These are phyloP conservation scores for Colletotrichum costaricense DNA, from an alignment of 2,329 filamentous ascomycete species.

Conservation along the genomic window DNA sequence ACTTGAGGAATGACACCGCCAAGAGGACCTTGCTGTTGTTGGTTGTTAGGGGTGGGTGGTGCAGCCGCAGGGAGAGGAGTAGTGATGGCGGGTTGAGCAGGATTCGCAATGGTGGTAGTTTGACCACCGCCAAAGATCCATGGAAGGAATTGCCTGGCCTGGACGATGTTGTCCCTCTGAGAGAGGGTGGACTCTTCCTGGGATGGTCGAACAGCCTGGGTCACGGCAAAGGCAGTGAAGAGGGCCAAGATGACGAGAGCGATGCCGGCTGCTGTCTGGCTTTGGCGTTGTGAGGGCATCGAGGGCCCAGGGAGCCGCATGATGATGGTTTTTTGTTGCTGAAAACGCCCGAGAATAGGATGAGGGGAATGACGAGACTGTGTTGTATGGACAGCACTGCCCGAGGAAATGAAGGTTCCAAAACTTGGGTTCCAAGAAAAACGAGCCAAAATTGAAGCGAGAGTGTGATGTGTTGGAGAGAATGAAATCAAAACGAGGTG, in stretches of 20 bases:
- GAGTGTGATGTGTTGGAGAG: constrained; percentile 15
- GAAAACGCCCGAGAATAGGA: constrained; percentile 2
- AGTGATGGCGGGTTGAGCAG: constrained; percentile 4
- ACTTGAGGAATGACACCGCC: neutral
- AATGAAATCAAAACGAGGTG: constrained; percentile 7
- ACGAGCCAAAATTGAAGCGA: constrained; percentile 35
- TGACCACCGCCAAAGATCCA: constrained; percentile 13
- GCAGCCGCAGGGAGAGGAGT: constrained; percentile 9
- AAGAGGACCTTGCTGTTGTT: constrained; percentile 6
- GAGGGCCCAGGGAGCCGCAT: constrained; percentile 16
- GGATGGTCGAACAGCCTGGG: neutral
- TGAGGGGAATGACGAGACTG: constrained; percentile 17
- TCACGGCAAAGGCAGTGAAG: constrained; percentile 8
- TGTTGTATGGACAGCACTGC: constrained; percentile 12
- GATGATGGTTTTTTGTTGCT: neutral
- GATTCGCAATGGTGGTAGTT: neutral
- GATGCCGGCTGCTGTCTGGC: neutral
- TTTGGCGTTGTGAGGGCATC: neutral
- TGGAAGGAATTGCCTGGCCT: constrained; percentile 22
- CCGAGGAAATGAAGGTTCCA: constrained; percentile 30
- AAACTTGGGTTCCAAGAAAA: constrained; percentile 34
- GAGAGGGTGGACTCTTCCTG: neutral
- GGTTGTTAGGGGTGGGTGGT: neutral
- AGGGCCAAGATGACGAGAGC: constrained; percentile 17
- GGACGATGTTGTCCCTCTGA: neutral